Evolutionary conservation across 1,284 basidiomycete species (phyloP), one percentile per base, ranked within the genome.

Genomic region (Calocybe gambosa): DNA sequence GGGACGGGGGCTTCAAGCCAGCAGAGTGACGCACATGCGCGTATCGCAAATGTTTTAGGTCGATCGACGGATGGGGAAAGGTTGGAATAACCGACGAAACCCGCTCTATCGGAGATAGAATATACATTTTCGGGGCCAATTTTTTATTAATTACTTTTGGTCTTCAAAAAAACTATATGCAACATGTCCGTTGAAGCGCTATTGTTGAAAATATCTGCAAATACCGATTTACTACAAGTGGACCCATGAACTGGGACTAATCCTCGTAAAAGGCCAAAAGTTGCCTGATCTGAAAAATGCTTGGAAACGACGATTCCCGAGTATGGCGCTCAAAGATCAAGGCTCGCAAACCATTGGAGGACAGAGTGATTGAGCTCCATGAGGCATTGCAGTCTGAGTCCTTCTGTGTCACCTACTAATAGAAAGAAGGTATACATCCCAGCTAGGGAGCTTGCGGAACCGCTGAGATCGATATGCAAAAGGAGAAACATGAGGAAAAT

Each of bases 41-140:
- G 7, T 31, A 31, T 31, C 29, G 8, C 12, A 31, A 45, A 45
- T 34, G 42, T 38, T 47, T 51, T 38, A 25, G 50, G 31, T 31
- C 35, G 6, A 23, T 35, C 25, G 39, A 45, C 50, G 15, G 28
- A 51, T 47, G 50, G 50, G 40, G 50, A 39, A 51, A 45, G 39
- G 26, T 42, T 15, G 37, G 15, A 25, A 23, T 21, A 10, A n/a
- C 29, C 29, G 21, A 39, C 34, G 26, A 39, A 40, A 34, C 21
- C 25, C 19, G 31, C 33, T 25, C 33, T 21, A 23, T 39, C 37
- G 38, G 36, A 39, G 38, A 45, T 45, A 15, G 37, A 45, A 45
- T 33, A 12, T 8, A 9, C 25, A 26, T 31, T 8, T n/a, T 12
- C 29, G 6, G 13, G 13, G 29, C 13, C 12, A 8, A 4, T n/a